These are phyloP conservation scores for Maudiozyma turicensis DNA, from an alignment of 805 yeast species.

Conservation along the genomic window DNA sequence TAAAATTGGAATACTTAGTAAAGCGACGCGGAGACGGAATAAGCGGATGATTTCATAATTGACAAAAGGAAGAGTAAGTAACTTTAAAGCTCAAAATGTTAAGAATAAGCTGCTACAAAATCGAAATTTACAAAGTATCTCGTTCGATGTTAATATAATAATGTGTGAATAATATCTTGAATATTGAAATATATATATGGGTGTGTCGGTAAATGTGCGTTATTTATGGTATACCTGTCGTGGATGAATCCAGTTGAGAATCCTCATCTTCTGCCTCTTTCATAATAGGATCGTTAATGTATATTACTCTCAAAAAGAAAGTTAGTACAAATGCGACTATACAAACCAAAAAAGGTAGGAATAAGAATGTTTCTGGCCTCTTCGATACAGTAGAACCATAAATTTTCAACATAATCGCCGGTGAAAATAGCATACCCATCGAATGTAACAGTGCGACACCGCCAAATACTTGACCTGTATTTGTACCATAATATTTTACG, in stretches of 20 bases:
- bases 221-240: too few species aligned
- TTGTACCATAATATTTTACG: constrained; percentile 50
- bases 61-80: too few species aligned
- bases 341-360: constrained; percentile 17
- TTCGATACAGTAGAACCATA: constrained; percentile 37
- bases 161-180: too few species aligned
- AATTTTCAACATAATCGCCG: constrained; percentile 38
- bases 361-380: constrained; percentile 33
- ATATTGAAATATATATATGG: too few species aligned
- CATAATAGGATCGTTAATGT: neutral
- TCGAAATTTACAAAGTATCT: too few species aligned
- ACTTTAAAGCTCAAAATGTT: too few species aligned
- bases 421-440: constrained; percentile 37
- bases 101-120: too few species aligned
- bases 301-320: constrained; percentile 13
- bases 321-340: constrained; percentile 10
- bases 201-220: too few species aligned
- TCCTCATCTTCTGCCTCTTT: neutral
- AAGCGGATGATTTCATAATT: too few species aligned
- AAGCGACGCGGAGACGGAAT: too few species aligned
- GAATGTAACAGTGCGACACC: constrained; percentile 54
- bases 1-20: too few species aligned
- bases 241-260: neutral
- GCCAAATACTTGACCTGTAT: constrained; percentile 64
- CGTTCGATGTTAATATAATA: too few species aligned